A percentile compares a stretch with the other conserved stretches of the same genome.
These are phyloP conservation scores for Aphanoascus verrucosus DNA, from an alignment of 2,329 filamentous ascomycete species.

Conservation along the genomic window DNA sequence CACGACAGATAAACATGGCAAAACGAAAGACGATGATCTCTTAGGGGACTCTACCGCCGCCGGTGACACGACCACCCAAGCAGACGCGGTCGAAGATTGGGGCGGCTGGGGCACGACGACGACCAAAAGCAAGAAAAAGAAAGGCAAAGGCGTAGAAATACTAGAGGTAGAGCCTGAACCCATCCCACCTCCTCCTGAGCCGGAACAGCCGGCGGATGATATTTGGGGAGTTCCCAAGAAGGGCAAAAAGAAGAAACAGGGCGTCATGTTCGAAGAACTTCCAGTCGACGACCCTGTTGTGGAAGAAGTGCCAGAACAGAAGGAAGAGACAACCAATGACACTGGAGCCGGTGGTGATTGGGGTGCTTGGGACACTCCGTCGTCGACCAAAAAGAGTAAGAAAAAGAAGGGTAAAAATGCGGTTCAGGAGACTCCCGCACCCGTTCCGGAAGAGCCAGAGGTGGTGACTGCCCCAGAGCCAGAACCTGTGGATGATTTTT, in stretches of 20 bases:
- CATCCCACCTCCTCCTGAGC: background rate
- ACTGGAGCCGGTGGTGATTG: background rate
- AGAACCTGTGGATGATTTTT: conserved; percentile 24
- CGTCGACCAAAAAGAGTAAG: conserved; percentile 23
- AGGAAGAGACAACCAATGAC: background rate
- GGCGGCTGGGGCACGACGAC: conserved; percentile 22
- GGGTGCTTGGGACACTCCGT: conserved; percentile 26
- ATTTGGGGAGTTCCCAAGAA: background rate
- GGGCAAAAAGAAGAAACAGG: conserved; percentile 13
- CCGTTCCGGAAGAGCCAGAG: conserved; percentile 19
- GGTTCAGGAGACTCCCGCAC: conserved; percentile 29
- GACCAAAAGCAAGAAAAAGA: conserved; percentile 31
- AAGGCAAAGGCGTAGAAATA: conserved; percentile 13
- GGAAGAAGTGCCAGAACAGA: too few relatives aligned
- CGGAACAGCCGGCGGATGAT: conserved; percentile 9
- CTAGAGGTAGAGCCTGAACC: conserved; percentile 4
- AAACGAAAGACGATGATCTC: conserved; percentile 8
- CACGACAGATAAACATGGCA: conserved; percentile 9
- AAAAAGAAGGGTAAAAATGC: conserved; percentile 37
- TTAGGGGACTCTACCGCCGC: conserved; percentile 6
- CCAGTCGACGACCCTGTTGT: background rate
- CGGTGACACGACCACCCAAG: conserved; percentile 11
- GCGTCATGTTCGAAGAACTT: background rate
- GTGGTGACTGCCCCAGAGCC: conserved; percentile 18
- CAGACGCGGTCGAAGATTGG: conserved; percentile 21